A percentile compares a stretch with the other conserved stretches of the same genome.
These are phyloP conservation scores for Pythium utonaiense DNA, from an alignment of 352 stramenopile genomes.

Conservation along the genomic window DNA sequence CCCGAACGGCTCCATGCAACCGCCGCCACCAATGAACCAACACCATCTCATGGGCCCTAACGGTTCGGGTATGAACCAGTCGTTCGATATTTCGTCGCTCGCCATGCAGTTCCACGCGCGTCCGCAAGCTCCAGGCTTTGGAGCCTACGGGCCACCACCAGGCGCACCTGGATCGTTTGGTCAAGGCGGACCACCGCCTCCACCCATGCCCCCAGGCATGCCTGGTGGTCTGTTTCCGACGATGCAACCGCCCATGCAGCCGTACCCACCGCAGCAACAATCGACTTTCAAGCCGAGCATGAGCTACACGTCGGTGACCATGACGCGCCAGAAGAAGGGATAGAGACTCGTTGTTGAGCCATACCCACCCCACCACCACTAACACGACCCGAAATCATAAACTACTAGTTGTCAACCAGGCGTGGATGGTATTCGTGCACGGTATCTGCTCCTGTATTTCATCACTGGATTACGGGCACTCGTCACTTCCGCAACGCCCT, in stretches of 20 bases:
- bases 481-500: conserved; percentile 30
- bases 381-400: background rate
- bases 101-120: conserved; percentile 77
- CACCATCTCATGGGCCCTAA: conserved; percentile 14
- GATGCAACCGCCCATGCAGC: conserved; percentile 26
- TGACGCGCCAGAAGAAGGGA: conserved; percentile 47
- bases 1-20: conserved; percentile 7
- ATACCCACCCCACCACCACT: background rate
- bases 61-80: conserved; percentile 11
- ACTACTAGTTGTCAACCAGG: background rate
- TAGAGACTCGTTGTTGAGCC: background rate
- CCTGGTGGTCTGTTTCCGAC: conserved; percentile 31
- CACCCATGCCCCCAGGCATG: conserved; percentile 30
- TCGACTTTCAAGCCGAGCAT: conserved; percentile 74
- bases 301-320: conserved; percentile 70
- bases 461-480: too few species aligned
- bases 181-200: conserved; percentile 20
- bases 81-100: conserved; percentile 59
- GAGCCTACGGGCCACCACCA: conserved; percentile 4
- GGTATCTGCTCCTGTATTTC: too few species aligned
- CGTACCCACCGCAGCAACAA: conserved; percentile 27
- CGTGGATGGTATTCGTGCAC: background rate
- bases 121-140: conserved; percentile 15
- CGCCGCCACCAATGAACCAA: conserved; percentile 19
- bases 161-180: conserved; percentile 10